Evolutionary conservation across 2,329 filamentous ascomycete species (phyloP), one percentile per base, ranked within the genome.

Genomic region (Fusarium mangiferae): DNA sequence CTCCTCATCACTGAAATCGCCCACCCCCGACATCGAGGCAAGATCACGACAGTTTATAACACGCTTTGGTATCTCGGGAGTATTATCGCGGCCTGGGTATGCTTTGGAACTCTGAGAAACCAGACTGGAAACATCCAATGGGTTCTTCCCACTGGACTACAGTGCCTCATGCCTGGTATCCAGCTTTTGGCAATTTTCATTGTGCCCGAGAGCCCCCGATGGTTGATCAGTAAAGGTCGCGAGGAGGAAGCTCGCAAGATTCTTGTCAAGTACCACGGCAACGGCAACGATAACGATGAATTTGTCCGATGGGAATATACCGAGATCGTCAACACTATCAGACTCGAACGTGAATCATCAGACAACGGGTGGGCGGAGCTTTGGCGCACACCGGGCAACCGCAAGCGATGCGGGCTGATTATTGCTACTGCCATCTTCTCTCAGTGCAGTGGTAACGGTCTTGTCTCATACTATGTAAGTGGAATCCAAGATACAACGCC

Each of bases 61-160:
- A 78, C 76, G 0, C 61, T 77, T 6, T 78, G 75, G 73, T 77
- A 78, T 22, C 60, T 78, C 7, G 77, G 77, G 0, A 74, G 67
- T 15, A 77, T 78, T 7, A 65, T 78, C 1, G 76, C 76, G 0
- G 76, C 76, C 1, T 78, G 75, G 76, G 51, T 55, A 0, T 76
- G 75, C 26, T 78, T 77, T 22, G 76, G 76, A 0, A 78, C 74
- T 0, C 12, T 77, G 2, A 18, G 57, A 6, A 69, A 71, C 22
- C 73, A 74, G 28, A 58, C 36, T 6, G 76, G 76, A 3, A 69
- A 57, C 7, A 7, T 75, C 3, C 74, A 77, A 6, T 78, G 76
- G 77, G 66, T 73, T 12, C 41, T 78, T 2, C 75, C 75, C 4
- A 76, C 74, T 0, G 75, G 69, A 0, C 8, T 77, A 2, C 75